phyloP scores from a whole-genome alignment of 495 filamentous ascomycete species.

The Cetradonia linearis region DNA sequence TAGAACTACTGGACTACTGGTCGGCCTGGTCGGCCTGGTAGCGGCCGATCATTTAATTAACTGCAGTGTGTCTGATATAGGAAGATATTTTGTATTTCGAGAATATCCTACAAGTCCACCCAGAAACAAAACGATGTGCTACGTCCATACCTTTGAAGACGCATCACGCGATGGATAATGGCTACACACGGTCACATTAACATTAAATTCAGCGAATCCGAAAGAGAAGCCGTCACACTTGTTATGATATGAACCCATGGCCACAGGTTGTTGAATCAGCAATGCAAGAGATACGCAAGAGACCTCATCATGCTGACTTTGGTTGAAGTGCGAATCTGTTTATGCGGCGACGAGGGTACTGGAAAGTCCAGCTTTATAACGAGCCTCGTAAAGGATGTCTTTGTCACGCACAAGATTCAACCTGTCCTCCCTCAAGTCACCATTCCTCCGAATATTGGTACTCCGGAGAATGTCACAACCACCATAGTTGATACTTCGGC shows the following conservation, averaged over 20 bases:
- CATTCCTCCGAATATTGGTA: conserved; percentile 76
- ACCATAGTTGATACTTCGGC: conserved; percentile 96
- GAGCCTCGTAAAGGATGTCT: conserved; percentile 80
- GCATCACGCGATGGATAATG: background rate
- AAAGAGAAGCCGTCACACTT: background rate
- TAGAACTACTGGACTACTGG: no score
- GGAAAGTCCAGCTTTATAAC: conserved; percentile 48
- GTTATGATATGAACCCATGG: conserved; percentile 8
- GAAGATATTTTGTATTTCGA: no score
- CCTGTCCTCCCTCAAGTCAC: conserved; percentile 88
- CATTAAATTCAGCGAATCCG: no score
- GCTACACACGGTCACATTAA: background rate
- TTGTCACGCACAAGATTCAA: conserved; percentile 88
- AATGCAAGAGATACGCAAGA: background rate
- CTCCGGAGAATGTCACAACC: conserved; percentile 87
- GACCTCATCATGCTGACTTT: conserved; percentile 22
- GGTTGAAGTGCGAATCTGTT: conserved; percentile 70
- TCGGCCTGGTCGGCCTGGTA: no score
- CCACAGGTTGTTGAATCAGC: conserved; percentile 13
- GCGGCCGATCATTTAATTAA: background rate
- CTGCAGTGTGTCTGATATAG: background rate
- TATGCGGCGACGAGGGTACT: conserved; percentile 83
- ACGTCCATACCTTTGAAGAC: background rate
- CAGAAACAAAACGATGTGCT: background rate
- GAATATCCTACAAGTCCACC: background rate